Evolutionary conservation across 768 basidiomycete genomes (phyloP), one percentile per base, ranked within the genome.

Genomic region (Lactarius quietus): DNA sequence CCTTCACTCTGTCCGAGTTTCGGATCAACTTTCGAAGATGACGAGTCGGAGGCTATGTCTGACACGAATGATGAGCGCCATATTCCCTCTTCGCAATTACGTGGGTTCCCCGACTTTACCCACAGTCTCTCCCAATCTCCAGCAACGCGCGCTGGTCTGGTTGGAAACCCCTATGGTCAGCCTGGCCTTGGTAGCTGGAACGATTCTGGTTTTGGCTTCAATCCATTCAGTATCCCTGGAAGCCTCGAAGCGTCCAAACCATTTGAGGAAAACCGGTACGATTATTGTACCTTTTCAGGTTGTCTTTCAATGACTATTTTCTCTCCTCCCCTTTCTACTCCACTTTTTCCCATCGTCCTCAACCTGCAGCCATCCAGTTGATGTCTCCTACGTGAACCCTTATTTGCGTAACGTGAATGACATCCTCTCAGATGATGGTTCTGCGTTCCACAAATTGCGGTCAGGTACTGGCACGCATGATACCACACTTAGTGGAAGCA

Each of bases 361-460:
- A 61, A 20, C 38, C 20, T 77, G 67, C 69, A 75, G 76, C 68
- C 77, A 79, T 76, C 72, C 79, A 36, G 75, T 75, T 28, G 82
- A 92, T 75, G 75, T 84, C 48, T 89, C 90, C 35, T 93, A 93
- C 73, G 89, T 91, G 83, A 87, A 85, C 68, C 92, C 92, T 0
- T 93, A 93, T 73, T 84, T 90, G n/a, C 80, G 92, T 28, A 90
- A 94, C 73, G 88, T 93, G 20, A 86, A 84, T 7, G 86, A 89
- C 75, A 90, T 93, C 63, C 75, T 92, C 38, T 75, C 87, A 56
- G 89, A 92, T 70, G 90, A 92, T 62, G 85, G 84, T 6, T 83
- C 86, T 0, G 86, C 86, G 0, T 84, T 91, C 69, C 80, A 87
- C 39, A 88, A 91, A 68, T 79, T 92, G 5, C 92, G 90, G 90